Conservation (phyloP, 495 filamentous ascomycete genomes). For the Xylaria flabelliformis region DNA sequence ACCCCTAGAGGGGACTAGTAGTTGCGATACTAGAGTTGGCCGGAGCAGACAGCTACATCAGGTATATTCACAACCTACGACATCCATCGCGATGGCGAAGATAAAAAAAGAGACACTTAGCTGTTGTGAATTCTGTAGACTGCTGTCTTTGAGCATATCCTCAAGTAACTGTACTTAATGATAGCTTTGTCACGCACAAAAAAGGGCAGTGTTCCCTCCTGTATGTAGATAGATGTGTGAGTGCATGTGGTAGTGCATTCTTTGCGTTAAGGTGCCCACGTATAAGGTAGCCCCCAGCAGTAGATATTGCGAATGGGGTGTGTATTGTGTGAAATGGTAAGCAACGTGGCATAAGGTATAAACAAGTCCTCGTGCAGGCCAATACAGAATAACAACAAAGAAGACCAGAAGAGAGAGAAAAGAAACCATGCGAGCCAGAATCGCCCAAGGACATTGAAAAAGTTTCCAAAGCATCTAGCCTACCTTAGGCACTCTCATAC, state of each 20-base stretch:
- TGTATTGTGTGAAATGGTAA: slow-evolving; percentile 8
- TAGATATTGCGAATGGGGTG: background rate
- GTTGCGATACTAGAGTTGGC: slow-evolving; percentile 6
- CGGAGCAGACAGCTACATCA: slow-evolving; percentile 22
- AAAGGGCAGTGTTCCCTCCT: background rate
- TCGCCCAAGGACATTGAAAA: background rate
- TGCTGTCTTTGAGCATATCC: slow-evolving; percentile 1
- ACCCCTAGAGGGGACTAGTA: slow-evolving; percentile 6
- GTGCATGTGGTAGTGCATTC: background rate
- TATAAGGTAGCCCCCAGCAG: background rate
- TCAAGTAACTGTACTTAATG: background rate
- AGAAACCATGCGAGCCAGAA: slow-evolving; percentile 25
- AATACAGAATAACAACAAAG: background rate
- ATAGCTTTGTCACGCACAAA: background rate
- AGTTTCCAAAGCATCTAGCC: background rate
- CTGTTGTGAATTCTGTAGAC: background rate
- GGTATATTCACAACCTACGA: slow-evolving; percentile 4
- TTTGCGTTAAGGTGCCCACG: background rate
- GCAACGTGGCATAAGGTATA: slow-evolving; percentile 10
- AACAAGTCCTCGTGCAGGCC: background rate
- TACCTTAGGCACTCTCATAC: too few species aligned
- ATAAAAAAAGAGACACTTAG: background rate
- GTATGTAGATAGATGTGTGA: background rate
- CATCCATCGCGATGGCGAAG: background rate
- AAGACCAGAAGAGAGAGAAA: background rate